Conservation (phyloP, 768 basidiomycete species). For the Lyophyllum decastes region DNA sequence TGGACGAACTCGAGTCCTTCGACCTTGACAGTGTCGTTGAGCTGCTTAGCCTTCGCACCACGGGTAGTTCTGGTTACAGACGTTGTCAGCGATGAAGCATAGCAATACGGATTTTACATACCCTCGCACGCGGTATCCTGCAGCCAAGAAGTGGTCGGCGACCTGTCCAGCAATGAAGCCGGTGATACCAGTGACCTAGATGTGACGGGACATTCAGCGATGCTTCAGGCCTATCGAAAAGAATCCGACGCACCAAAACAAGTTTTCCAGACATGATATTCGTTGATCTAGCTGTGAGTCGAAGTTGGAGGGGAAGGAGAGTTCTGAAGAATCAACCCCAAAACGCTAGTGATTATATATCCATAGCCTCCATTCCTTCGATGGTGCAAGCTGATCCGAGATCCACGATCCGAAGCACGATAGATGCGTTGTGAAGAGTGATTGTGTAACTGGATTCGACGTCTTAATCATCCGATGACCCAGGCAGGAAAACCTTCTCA, state of each 20-base stretch:
- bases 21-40: conserved; percentile 23
- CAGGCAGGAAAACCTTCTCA: neutral
- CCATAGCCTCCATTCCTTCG: neutral
- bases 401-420: neutral
- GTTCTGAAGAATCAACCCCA: neutral
- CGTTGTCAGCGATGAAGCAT: neutral
- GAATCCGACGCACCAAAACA: conserved; percentile 16
- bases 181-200: conserved; percentile 40
- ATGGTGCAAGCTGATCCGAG: neutral
- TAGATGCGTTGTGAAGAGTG: neutral
- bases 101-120: conserved; percentile 13
- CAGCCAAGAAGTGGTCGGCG: conserved; percentile 30
- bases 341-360: neutral
- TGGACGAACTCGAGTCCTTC: conserved; percentile 29
- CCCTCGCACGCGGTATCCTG: conserved; percentile 43
- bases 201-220: neutral
- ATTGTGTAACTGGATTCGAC: neutral
- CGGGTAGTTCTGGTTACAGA: conserved; percentile 29
- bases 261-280: conserved; percentile 21
- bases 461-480: conserved; percentile 9
- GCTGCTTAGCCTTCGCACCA: conserved; percentile 27
- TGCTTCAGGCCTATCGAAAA: neutral
- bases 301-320: conserved; percentile 2
- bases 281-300: neutral
- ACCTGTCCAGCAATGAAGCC: conserved; percentile 44